A percentile compares a stretch with the other conserved stretches of the same genome.
These are phyloP conservation scores for Pseudofabraea citricarpa DNA, from an alignment of 2,329 filamentous ascomycete species.

Conservation along the genomic window DNA sequence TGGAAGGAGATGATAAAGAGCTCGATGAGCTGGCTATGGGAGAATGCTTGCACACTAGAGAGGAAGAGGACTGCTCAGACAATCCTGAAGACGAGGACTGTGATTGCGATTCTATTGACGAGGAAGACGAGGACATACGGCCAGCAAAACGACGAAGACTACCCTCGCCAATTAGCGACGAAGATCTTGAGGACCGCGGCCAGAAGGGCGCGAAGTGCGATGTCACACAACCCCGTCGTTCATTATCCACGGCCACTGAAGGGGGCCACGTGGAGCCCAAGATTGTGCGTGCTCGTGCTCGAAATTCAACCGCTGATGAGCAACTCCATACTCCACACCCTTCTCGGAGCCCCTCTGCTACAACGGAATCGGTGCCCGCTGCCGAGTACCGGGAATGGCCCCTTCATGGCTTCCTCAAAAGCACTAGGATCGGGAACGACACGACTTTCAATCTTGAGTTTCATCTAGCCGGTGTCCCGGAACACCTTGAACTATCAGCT, in stretches of 20 bases:
- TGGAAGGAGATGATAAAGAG: background rate
- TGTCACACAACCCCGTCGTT: background rate
- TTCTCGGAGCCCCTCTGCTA: conserved; percentile 3
- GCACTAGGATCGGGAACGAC: conserved; percentile 1
- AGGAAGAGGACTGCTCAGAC: conserved; percentile 1
- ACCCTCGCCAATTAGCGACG: background rate
- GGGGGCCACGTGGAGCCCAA: background rate
- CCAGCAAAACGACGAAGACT: background rate
- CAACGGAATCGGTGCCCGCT: conserved; percentile 1
- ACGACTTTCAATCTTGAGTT: background rate
- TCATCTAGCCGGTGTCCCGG: background rate
- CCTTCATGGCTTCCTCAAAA: too few relatives aligned
- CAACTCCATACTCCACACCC: conserved; percentile 1
- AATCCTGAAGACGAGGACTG: conserved; percentile 1
- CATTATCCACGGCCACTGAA: background rate
- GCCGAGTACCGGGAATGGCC: too few relatives aligned
- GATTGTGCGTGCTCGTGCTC: too few relatives aligned
- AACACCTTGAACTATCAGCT: background rate
- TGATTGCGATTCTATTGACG: background rate
- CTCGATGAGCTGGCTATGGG: conserved; percentile 1
- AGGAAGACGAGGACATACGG: conserved; percentile 2
- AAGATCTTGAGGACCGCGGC: background rate
- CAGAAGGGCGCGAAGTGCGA: background rate
- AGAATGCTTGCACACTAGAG: background rate
- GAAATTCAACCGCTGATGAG: background rate